Conservation (phyloP, 768 basidiomycete species). For the Trametopsis cervina region DNA sequence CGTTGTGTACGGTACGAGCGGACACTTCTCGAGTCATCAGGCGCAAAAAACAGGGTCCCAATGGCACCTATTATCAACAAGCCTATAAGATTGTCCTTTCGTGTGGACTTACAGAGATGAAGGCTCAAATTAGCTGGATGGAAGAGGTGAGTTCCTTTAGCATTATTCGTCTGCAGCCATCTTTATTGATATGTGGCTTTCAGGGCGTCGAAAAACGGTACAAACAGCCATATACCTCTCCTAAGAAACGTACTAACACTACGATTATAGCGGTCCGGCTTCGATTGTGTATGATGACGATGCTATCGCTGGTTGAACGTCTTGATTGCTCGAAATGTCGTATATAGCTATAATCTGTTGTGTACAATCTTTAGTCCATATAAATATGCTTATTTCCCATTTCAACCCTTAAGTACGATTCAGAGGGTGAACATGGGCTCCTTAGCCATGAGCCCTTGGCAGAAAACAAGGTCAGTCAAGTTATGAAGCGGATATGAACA, state of each 20-base stretch:
- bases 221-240: background rate
- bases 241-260: background rate
- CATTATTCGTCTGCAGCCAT: background rate
- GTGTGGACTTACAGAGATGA: slow-evolving; percentile 39
- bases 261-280: slow-evolving; percentile 6
- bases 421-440: too few species aligned
- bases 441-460: too few species aligned
- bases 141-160: slow-evolving; percentile 20
- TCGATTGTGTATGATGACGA: slow-evolving; percentile 13
- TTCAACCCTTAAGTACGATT: too few species aligned
- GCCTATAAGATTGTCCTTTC: slow-evolving; percentile 34
- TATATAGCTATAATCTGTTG: too few species aligned
- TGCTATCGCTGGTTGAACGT: background rate
- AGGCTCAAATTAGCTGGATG: slow-evolving; percentile 40
- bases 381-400: too few species aligned
- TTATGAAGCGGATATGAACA: too few species aligned
- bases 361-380: too few species aligned
- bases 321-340: too few species aligned
- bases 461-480: too few species aligned
- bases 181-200: background rate
- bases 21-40: slow-evolving; percentile 23
- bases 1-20: slow-evolving; percentile 15
- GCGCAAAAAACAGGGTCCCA: background rate
- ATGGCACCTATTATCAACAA: slow-evolving; percentile 21
- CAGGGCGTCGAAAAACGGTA: slow-evolving; percentile 5